Percentiles rank a stretch among this genome's conserved stretches.
Evolutionary conservation across 2,329 filamentous ascomycete species (phyloP).

Genomic region (Apiospora malaysiana): DNA sequence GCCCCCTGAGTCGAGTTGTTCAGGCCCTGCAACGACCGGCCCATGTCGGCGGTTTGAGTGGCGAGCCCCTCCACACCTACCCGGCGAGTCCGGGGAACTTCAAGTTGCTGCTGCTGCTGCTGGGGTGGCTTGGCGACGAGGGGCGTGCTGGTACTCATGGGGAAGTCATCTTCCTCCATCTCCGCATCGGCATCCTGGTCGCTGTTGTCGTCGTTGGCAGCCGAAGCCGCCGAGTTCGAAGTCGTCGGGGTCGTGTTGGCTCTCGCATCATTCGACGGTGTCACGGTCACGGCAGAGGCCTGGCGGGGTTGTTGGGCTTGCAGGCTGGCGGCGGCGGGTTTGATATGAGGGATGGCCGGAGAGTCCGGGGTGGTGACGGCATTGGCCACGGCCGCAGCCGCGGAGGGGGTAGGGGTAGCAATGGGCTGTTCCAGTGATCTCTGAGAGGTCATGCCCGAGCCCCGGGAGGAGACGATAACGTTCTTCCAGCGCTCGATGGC

Average conservation of each 20-base stretch:
- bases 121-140: conserved; percentile 41
- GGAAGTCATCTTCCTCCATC: conserved; percentile 66
- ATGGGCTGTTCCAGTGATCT: conserved; percentile 49
- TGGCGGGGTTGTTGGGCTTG: conserved; percentile 29
- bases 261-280: not conserved
- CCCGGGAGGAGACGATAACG: conserved; percentile 60
- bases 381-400: conserved; percentile 28
- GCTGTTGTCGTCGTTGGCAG: conserved; percentile 52
- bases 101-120: conserved; percentile 46
- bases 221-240: conserved; percentile 29
- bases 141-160: conserved; percentile 51
- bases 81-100: conserved; percentile 49
- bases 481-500: conserved; percentile 68
- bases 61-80: conserved; percentile 48
- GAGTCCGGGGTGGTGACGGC: conserved; percentile 30
- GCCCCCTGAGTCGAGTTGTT: conserved; percentile 45
- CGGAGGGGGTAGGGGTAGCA: conserved; percentile 23
- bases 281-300: not conserved
- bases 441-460: conserved; percentile 57
- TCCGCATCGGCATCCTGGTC: conserved; percentile 49
- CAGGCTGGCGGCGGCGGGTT: conserved; percentile 25
- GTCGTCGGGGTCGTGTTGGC: conserved; percentile 24
- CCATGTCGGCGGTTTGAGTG: conserved; percentile 47
- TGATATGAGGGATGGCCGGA: conserved; percentile 26
- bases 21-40: conserved; percentile 54